These are phyloP conservation scores for Alternaria metachromatica DNA, from an alignment of 2,329 filamentous ascomycete genomes.

Conservation along the genomic window DNA sequence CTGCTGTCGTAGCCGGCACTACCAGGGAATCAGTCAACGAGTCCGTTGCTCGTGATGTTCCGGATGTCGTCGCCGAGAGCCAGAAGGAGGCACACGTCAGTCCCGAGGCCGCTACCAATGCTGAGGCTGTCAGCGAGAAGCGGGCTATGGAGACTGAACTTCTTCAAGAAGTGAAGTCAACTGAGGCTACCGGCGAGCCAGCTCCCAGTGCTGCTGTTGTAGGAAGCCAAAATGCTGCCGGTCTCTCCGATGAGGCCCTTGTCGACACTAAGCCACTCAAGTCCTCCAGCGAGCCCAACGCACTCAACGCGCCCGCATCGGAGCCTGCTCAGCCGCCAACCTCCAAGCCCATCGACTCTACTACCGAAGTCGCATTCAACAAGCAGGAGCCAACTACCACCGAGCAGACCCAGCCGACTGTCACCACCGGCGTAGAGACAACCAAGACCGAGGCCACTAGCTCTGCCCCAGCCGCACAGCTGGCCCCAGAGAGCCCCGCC, in stretches of 20 bases:
- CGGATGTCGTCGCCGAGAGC: slow-evolving; percentile 72
- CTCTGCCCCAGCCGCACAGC: slow-evolving; percentile 14
- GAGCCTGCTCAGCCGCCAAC: slow-evolving; percentile 35
- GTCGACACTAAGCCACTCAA: slow-evolving; percentile 39
- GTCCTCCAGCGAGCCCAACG: slow-evolving; percentile 40
- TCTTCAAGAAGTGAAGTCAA: slow-evolving; percentile 46
- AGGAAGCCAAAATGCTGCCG: slow-evolving; percentile 48
- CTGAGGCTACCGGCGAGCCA: slow-evolving; percentile 40
- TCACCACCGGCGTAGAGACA: slow-evolving; percentile 51
- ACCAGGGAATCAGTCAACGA: slow-evolving; percentile 29
- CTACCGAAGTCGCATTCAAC: slow-evolving; percentile 52
- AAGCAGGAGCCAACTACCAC: slow-evolving; percentile 50
- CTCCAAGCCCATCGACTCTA: slow-evolving; percentile 31
- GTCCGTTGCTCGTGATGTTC: slow-evolving; percentile 49
- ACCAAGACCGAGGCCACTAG: slow-evolving; percentile 36
- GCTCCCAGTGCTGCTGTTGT: slow-evolving; percentile 31
- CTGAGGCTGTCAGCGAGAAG: slow-evolving; percentile 73
- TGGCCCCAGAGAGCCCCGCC: slow-evolving; percentile 38
- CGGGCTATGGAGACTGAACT: slow-evolving; percentile 74
- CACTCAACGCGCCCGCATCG: slow-evolving; percentile 49
- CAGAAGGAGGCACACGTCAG: slow-evolving; percentile 68
- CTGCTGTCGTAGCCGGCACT: slow-evolving; percentile 6
- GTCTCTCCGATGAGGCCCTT: slow-evolving; percentile 34
- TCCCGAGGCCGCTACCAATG: slow-evolving; percentile 70
- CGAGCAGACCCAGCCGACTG: slow-evolving; percentile 48